Evolutionary conservation across 177 flowering plant species (phyloP), one percentile per base, ranked within the genome.

Genomic region (Vitis hybrid): DNA sequence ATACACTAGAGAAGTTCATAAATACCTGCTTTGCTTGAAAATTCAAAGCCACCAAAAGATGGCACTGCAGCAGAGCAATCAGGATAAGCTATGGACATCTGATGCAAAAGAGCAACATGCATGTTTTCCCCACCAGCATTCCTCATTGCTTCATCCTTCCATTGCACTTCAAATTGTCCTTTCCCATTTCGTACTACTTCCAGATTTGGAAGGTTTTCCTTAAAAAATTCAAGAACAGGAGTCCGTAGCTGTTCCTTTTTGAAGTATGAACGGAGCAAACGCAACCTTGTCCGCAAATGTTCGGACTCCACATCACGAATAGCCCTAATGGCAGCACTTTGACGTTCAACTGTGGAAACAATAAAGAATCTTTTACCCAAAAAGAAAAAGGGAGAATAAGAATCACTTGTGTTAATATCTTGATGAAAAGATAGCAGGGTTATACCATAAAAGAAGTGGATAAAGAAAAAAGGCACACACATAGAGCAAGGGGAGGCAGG

Each of bases 231-330:
- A 58, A 77, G 49, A 0, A 81, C 78, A 29, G 92, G 92, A 34
- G 76, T 82, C 64, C 78, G 79, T 63, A 82, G 76, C 72, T 92
- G 96, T 66, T 94, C 88, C 71, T 84, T 66, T 57, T 29, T 84
- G 63, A 88, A 81, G 73, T 75, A 74, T 45, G 95, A 88, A 15
- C 88, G 85, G 14, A 92, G 83, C 74, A 89, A 80, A 18, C 82
- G 87, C 75, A 94, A 55, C 62, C 76, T 81, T 51, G 87, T 92
- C 34, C 79, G 68, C 67, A 85, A 52, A 66, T 79, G 82, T 39
- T 87, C 90, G 63, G 77, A 80, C 79, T 87, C 95, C 61, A 83
- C 80, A 78, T 94, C 88, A 67, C 89, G 82, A 57, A 90, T 81
- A 11, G 95, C 89, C 78, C 81, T 86, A 50, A 82, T 76, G 22